phyloP scores from a whole-genome alignment of 805 yeast genomes.

The Sugiyamaella chiloensis region DNA sequence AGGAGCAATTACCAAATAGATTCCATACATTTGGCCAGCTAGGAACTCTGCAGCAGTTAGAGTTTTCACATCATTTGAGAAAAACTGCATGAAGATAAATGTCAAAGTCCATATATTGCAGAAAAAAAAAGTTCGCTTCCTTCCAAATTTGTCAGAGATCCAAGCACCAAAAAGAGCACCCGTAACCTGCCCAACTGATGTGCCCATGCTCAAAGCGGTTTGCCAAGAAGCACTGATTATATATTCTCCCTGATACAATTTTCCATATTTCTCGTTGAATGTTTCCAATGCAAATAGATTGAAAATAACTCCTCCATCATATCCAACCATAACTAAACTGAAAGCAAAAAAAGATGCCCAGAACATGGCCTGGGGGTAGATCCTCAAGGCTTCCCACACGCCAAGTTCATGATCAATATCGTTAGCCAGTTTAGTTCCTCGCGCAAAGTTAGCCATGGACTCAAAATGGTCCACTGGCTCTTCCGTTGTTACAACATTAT shows the following conservation, averaged over 20 bases:
- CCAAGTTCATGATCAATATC: slow-evolving; percentile 29
- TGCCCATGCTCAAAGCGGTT: slow-evolving; percentile 22
- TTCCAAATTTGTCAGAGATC: slow-evolving; percentile 10
- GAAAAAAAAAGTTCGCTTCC: slow-evolving; percentile 1
- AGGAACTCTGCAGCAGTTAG: slow-evolving; percentile 38
- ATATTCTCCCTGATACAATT: slow-evolving; percentile 21
- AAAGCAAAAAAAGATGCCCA: slow-evolving; percentile 47
- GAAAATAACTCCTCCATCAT: slow-evolving; percentile 41
- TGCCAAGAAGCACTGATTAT: slow-evolving; percentile 29
- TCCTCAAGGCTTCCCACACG: slow-evolving; percentile 36
- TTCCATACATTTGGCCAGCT: slow-evolving; percentile 46
- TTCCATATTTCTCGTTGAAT: slow-evolving; percentile 43
- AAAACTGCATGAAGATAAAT: slow-evolving; percentile 42
- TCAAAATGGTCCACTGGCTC: neutral
- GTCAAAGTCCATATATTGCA: slow-evolving; percentile 2
- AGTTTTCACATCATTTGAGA: slow-evolving; percentile 38
- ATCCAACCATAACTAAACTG: slow-evolving; percentile 49
- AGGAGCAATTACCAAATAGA: slow-evolving; percentile 46
- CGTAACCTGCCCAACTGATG: slow-evolving; percentile 40
- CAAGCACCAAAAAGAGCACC: slow-evolving; percentile 31
- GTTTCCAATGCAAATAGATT: slow-evolving; percentile 46
- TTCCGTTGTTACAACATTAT: neutral
- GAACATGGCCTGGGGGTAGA: slow-evolving; percentile 44
- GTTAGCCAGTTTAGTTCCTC: slow-evolving; percentile 5
- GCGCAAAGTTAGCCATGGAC: slow-evolving; percentile 4